A percentile compares a stretch with the other conserved stretches of the same genome.
Conservation (phyloP, 257 asterid genomes). For the Solanum paucissectum region DNA sequence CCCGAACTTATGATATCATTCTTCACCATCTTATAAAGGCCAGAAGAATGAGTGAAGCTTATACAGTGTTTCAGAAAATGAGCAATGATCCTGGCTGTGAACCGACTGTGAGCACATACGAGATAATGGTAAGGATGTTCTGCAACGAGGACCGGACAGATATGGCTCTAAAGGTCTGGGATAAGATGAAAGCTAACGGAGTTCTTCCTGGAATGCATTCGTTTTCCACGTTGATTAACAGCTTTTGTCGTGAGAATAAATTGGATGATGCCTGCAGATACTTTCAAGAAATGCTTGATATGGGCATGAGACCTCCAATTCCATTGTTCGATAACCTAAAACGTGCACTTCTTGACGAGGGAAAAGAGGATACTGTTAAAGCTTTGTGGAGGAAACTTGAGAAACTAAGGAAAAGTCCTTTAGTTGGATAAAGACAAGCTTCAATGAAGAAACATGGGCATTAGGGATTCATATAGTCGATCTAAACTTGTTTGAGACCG, state of each 20-base stretch:
- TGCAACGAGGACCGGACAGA: conserved; percentile 45
- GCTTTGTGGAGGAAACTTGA: conserved; percentile 36
- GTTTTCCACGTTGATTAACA: conserved; percentile 51
- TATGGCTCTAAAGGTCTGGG: conserved; percentile 63
- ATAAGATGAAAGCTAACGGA: conserved; percentile 66
- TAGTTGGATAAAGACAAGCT: conserved; percentile 21
- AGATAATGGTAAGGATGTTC: conserved; percentile 74
- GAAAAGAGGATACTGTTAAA: conserved; percentile 36
- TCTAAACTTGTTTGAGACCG: not conserved
- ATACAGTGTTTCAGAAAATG: conserved; percentile 44
- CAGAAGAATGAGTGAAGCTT: conserved; percentile 45
- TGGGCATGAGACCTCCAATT: conserved; percentile 77
- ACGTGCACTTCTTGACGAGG: conserved; percentile 46
- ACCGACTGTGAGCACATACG: conserved; percentile 61
- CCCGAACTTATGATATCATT: conserved; percentile 62
- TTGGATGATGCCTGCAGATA: conserved; percentile 45
- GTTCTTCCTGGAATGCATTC: conserved; percentile 70
- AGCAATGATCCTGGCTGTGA: conserved; percentile 44
- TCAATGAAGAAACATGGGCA: not conserved
- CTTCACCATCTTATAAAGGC: conserved; percentile 54
- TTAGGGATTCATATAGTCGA: too few species aligned
- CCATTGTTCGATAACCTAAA: conserved; percentile 47
- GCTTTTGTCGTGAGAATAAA: conserved; percentile 39
- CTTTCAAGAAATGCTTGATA: conserved; percentile 57
- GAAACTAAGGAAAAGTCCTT: conserved; percentile 32